These are phyloP conservation scores for Penicillium verhagenii DNA, from an alignment of 495 filamentous ascomycete genomes.

Conservation along the genomic window DNA sequence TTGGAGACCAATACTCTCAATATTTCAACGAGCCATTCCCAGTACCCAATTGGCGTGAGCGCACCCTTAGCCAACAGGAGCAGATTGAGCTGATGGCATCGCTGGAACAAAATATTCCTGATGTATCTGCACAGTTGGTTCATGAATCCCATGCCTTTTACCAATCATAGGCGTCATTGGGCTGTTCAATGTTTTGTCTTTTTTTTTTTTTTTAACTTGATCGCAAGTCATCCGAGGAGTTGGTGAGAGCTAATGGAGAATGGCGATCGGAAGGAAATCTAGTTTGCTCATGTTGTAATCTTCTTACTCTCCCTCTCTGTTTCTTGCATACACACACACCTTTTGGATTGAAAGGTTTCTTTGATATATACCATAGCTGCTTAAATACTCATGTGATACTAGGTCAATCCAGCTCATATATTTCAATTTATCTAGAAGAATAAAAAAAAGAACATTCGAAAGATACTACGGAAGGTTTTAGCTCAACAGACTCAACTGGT, in stretches of 20 bases:
- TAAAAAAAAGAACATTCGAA: too few species aligned
- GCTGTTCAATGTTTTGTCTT: neutral
- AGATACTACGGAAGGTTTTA: too few species aligned
- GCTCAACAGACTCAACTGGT: too few species aligned
- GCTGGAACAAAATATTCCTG: conserved; percentile 60
- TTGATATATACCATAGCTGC: conserved; percentile 12
- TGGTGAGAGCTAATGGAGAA: conserved; percentile 1
- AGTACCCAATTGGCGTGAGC: conserved; percentile 48
- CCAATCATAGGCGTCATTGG: conserved; percentile 35
- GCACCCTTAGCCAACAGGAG: conserved; percentile 67
- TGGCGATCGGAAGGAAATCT: neutral
- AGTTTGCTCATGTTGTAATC: conserved; percentile 3
- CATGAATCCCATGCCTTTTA: conserved; percentile 62
- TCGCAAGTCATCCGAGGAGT: neutral
- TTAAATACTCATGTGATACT: conserved; percentile 1
- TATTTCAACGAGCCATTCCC: conserved; percentile 49
- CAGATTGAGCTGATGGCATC: conserved; percentile 69
- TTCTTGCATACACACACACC: too few species aligned
- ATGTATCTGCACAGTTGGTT: conserved; percentile 48
- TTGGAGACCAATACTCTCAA: conserved; percentile 51
- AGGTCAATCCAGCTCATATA: neutral
- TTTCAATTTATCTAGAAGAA: neutral
- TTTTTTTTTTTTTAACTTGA: neutral
- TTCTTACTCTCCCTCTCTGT: conserved; percentile 1
- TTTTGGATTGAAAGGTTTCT: conserved; percentile 11